These are phyloP conservation scores for Phytophthora fragariaefolia DNA, from an alignment of 352 stramenopile genomes.

Conservation along the genomic window DNA sequence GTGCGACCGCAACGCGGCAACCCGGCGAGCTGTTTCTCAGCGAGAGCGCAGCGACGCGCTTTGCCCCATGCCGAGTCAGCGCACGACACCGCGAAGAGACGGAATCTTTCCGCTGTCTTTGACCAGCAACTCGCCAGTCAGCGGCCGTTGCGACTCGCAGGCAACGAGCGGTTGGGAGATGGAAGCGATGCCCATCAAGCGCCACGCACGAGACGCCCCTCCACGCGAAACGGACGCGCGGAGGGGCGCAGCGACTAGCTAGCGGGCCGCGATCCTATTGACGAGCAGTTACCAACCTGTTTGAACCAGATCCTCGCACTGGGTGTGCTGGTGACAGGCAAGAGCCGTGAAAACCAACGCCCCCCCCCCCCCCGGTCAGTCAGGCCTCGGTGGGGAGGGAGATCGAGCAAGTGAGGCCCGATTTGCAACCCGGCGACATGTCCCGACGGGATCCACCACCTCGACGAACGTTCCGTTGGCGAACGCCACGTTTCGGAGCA, in stretches of 20 bases:
- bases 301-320: background rate
- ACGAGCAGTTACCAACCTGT: conserved; percentile 10
- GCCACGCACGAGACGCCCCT: conserved; percentile 19
- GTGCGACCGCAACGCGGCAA: conserved; percentile 18
- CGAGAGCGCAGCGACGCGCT: conserved; percentile 12
- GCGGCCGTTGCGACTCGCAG: conserved; percentile 26
- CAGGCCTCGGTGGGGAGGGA: background rate
- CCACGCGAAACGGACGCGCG: conserved; percentile 32
- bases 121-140: conserved; percentile 21
- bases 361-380: too few species aligned
- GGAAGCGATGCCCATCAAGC: conserved; percentile 37
- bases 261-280: conserved; percentile 18
- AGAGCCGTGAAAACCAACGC: background rate
- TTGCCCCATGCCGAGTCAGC: conserved; percentile 16
- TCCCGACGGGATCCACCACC: conserved; percentile 17
- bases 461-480: conserved; percentile 28
- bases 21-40: conserved; percentile 26
- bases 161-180: conserved; percentile 21
- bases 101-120: conserved; percentile 28
- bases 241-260: conserved; percentile 35
- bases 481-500: too few species aligned
- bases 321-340: conserved; percentile 95
- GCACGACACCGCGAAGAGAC: conserved; percentile 26
- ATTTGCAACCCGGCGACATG: conserved; percentile 80
- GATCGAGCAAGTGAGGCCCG: conserved; percentile 79